A percentile compares a stretch with the other conserved stretches of the same genome.
These are phyloP conservation scores for Thelonectria rubi DNA, from an alignment of 2,329 filamentous ascomycete species.

Conservation along the genomic window DNA sequence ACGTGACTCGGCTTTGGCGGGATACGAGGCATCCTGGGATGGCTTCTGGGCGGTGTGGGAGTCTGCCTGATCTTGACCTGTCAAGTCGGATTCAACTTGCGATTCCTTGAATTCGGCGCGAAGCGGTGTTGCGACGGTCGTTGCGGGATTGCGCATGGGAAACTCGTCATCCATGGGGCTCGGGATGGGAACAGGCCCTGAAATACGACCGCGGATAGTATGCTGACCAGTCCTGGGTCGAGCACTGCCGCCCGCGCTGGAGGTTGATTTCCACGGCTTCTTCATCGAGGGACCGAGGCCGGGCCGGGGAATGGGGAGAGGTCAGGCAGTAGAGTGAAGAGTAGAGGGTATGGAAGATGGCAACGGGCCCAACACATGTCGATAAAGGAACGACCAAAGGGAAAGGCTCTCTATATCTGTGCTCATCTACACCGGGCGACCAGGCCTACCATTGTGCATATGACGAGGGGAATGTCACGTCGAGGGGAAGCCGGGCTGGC, in stretches of 20 bases:
- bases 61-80: slow-evolving; percentile 23
- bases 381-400: slow-evolving; percentile 32
- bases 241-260: slow-evolving; percentile 45
- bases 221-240: slow-evolving; percentile 46
- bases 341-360: slow-evolving; percentile 28
- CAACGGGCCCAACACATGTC: slow-evolving; percentile 36
- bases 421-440: slow-evolving; percentile 40
- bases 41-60: slow-evolving; percentile 32
- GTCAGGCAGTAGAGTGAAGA: slow-evolving; percentile 28
- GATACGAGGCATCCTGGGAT: slow-evolving; percentile 26
- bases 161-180: slow-evolving; percentile 62
- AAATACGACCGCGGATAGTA: slow-evolving; percentile 68
- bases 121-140: slow-evolving; percentile 47
- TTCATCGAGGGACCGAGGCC: slow-evolving; percentile 46
- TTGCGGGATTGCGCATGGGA: slow-evolving; percentile 57
- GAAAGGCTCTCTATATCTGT: slow-evolving; percentile 36
- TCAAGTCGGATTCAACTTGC: slow-evolving; percentile 22
- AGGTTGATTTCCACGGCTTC: slow-evolving; percentile 56
- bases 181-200: slow-evolving; percentile 66
- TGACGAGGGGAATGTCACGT: slow-evolving; percentile 20
- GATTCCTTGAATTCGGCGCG: slow-evolving; percentile 39
- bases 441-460: slow-evolving; percentile 36
- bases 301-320: background rate
- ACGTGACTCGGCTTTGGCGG: slow-evolving; percentile 27
- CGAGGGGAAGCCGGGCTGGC: slow-evolving; percentile 25